Evolutionary conservation across 495 filamentous ascomycete genomes (phyloP), one percentile per base, ranked within the genome.

Genomic region (Delitschia confertaspora): DNA sequence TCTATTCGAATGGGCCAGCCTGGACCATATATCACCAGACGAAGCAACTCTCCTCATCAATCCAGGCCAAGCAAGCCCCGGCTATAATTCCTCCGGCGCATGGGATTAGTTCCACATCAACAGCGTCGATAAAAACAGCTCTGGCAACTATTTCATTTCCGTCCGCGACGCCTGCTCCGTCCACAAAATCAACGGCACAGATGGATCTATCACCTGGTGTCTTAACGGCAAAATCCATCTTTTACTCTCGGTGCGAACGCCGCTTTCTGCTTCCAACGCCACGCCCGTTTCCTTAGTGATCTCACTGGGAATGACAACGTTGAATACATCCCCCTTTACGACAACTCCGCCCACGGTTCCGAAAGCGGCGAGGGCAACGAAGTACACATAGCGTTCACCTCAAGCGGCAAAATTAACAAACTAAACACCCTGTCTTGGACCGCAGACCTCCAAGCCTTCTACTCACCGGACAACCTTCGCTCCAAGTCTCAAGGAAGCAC

Each of bases 211-310:
- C 7, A 48, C 65, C n/a, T 72, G 69, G 71, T 60, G 55, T 0
- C 51, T 72, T 0, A 69, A 66, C 23, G 70, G 64, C 5, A 65
- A 62, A 23, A 59, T 2, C 73, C 69, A 37, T 52, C 64, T 8
- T 78, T 75, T 42, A 39, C 42, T 3, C 67, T 73, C 30, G 42
- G 59, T 0, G 22, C 45, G 9, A 69, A 66, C 6, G 71, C 68
- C 0, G 63, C 63, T 33, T 73, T 76, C 38, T 51, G 60, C 29
- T 75, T 68, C 66, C 73, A 77, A 52, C 73, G 75, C 48, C 63
- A 75, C 38, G 72, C 71, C 16, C 66, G 72, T 33, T 66, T 65
- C 64, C 26, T 39, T 7, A 29, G 30, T 11, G 14, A 42, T 4
- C 38, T 43, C 29, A 36, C 30, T 21, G 57, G 36, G 23, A 34